These are phyloP conservation scores for Colletotrichum lupini DNA, from an alignment of 2,329 filamentous ascomycete genomes.

Conservation along the genomic window DNA sequence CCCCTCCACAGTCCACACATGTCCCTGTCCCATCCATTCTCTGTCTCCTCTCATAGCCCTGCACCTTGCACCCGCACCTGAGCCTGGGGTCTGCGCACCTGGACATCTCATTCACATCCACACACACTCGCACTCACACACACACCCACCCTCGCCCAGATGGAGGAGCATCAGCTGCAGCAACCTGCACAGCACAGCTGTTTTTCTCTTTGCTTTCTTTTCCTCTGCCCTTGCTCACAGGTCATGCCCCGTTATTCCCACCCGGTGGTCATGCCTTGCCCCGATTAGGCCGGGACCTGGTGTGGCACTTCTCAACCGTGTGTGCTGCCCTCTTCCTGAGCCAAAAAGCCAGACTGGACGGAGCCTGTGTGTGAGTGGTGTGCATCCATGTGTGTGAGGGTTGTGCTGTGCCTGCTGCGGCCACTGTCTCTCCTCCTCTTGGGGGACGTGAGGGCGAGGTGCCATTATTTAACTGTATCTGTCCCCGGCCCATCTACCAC, in stretches of 20 bases:
- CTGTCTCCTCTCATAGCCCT: not conserved
- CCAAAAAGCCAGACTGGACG: conserved; percentile 11
- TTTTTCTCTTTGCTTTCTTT: not conserved
- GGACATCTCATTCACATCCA: not conserved
- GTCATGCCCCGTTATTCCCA: conserved; percentile 20
- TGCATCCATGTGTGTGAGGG: not conserved
- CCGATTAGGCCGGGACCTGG: conserved; percentile 27
- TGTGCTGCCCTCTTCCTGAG: conserved; percentile 13
- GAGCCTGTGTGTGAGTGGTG: not conserved
- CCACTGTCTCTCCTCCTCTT: conserved; percentile 10
- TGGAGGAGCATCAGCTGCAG: not conserved
- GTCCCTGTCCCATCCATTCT: not conserved
- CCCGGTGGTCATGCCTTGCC: conserved; percentile 26
- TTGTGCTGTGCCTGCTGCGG: conserved; percentile 16
- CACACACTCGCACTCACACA: not conserved
- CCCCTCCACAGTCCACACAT: conserved; percentile 13
- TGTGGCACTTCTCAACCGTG: conserved; percentile 30
- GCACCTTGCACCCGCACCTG: not conserved
- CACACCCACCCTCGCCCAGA: not conserved
- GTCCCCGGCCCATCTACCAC: conserved; percentile 50
- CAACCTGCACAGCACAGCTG: not conserved
- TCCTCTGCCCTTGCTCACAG: not conserved
- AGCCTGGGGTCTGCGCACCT: conserved; percentile 1
- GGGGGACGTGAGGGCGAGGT: conserved; percentile 9
- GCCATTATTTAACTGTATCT: conserved; percentile 35